Conservation (phyloP, 371 early-diverging fungal species). For the Rhizopus sp. region DNA sequence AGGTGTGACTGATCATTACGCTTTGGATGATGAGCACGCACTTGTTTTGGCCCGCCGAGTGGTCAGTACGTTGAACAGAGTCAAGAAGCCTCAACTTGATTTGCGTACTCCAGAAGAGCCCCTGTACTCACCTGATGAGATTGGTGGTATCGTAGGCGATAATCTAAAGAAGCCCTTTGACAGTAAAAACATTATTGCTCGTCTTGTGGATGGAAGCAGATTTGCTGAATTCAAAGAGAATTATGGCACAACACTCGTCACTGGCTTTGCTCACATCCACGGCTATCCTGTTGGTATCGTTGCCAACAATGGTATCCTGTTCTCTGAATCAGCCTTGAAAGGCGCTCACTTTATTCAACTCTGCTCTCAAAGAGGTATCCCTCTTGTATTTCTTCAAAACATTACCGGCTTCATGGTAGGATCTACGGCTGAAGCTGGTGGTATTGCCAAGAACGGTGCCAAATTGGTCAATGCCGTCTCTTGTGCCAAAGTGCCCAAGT, state of each 20-base stretch:
- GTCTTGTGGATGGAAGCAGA: conserved; percentile 93
- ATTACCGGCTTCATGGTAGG: conserved; percentile 99
- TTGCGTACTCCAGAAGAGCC: conserved; percentile 74
- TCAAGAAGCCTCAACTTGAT: conserved; percentile 61
- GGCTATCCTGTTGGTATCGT: conserved; percentile 96
- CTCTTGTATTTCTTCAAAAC: conserved; percentile 95
- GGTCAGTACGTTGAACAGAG: conserved; percentile 83
- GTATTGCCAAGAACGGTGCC: conserved; percentile 98
- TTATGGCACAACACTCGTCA: conserved; percentile 92
- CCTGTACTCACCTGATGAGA: conserved; percentile 80
- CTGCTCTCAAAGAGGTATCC: conserved; percentile 93
- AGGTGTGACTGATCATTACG: conserved; percentile 96
- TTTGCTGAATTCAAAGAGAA: conserved; percentile 96
- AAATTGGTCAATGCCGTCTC: conserved; percentile 97
- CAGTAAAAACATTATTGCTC: conserved; percentile 92
- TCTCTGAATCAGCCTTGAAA: conserved; percentile 95
- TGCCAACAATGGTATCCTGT: conserved; percentile 98
- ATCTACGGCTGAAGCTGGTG: conserved; percentile 93
- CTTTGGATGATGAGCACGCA: conserved; percentile 92
- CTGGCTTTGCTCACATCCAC: conserved; percentile 93
- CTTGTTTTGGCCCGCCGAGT: conserved; percentile 84
- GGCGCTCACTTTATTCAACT: conserved; percentile 97
- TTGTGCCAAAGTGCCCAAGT: conserved; percentile 94
- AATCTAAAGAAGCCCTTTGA: conserved; percentile 93
- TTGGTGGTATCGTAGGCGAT: conserved; percentile 96